Percentiles rank a stretch among this genome's conserved stretches.
Evolutionary conservation across 2,329 filamentous ascomycete species (phyloP).

Genomic region (Talaromyces sp.): DNA sequence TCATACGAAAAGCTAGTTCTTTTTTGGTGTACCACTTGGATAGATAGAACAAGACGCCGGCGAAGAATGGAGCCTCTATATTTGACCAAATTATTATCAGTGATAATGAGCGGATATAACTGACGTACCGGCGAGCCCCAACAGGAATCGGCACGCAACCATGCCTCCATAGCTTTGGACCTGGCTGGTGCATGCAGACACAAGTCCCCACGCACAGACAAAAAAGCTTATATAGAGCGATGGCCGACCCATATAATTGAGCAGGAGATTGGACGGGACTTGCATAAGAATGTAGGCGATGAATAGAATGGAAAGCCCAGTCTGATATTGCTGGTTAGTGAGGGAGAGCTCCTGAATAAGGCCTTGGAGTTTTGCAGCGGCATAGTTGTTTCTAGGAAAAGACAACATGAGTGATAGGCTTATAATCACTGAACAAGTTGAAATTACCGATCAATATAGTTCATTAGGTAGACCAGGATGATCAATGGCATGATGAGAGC

Average conservation of each 20-base stretch:
- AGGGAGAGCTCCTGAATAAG: slow-evolving; percentile 35
- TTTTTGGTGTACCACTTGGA: slow-evolving; percentile 52
- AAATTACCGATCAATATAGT: slow-evolving; percentile 25
- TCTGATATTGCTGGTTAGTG: slow-evolving; percentile 33
- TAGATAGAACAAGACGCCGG: slow-evolving; percentile 46
- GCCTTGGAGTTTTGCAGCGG: slow-evolving; percentile 41
- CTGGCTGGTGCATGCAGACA: slow-evolving; percentile 41
- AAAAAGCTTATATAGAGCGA: slow-evolving; percentile 44
- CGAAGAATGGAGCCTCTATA: slow-evolving; percentile 43
- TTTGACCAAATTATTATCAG: no score
- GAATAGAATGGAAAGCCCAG: slow-evolving; percentile 40
- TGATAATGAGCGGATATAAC: no score
- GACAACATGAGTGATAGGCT: slow-evolving; percentile 27
- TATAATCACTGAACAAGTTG: slow-evolving; percentile 42
- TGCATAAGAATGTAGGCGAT: slow-evolving; percentile 43
- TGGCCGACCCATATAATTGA: slow-evolving; percentile 39
- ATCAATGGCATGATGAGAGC: no score
- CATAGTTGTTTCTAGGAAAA: slow-evolving; percentile 42
- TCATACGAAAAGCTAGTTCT: slow-evolving; percentile 48
- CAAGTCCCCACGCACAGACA: slow-evolving; percentile 42
- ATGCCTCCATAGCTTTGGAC: slow-evolving; percentile 40
- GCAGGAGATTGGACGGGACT: slow-evolving; percentile 44
- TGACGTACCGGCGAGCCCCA: slow-evolving; percentile 30
- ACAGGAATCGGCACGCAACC: slow-evolving; percentile 42
- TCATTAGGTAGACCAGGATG: no score